Conservation (phyloP, 208 protist species). For the Trypanosoma cruzi region DNA sequence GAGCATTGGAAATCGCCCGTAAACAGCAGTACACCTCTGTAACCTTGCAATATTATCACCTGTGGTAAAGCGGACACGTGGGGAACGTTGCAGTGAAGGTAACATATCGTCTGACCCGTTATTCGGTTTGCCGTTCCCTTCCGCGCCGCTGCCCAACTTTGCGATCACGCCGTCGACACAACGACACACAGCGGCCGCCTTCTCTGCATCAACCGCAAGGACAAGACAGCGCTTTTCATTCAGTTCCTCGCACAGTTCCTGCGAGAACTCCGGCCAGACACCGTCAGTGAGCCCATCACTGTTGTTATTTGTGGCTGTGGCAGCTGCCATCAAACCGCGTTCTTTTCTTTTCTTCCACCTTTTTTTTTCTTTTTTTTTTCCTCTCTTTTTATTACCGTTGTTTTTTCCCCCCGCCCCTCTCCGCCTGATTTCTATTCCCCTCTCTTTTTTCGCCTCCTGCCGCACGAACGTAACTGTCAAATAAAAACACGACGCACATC, state of each 20-base stretch:
- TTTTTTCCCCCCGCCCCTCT: too few species aligned
- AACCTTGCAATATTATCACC: constrained; percentile 17
- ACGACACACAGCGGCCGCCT: background rate
- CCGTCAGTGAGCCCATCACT: background rate
- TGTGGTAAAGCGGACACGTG: constrained; percentile 24
- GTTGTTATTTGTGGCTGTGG: background rate
- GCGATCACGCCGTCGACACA: background rate
- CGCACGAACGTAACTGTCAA: too few species aligned
- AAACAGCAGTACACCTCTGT: constrained; percentile 24
- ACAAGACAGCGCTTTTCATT: constrained; percentile 12
- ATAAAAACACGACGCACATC: too few species aligned
- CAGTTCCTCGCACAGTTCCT: background rate
- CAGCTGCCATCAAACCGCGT: background rate
- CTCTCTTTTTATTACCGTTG: background rate
- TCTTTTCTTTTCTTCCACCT: constrained; percentile 4
- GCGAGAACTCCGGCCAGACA: constrained; percentile 9
- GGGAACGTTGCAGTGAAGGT: background rate
- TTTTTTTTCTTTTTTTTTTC: background rate
- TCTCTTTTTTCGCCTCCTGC: background rate
- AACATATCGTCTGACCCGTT: background rate
- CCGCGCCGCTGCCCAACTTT: background rate
- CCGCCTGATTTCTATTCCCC: too few species aligned
- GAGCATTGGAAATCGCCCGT: constrained; percentile 21
- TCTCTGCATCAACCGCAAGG: background rate
- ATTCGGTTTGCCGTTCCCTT: background rate